A percentile compares a stretch with the other conserved stretches of the same genome.
Conservation (phyloP, 2,329 filamentous ascomycete species). For the Paramyrothecium sp. region DNA sequence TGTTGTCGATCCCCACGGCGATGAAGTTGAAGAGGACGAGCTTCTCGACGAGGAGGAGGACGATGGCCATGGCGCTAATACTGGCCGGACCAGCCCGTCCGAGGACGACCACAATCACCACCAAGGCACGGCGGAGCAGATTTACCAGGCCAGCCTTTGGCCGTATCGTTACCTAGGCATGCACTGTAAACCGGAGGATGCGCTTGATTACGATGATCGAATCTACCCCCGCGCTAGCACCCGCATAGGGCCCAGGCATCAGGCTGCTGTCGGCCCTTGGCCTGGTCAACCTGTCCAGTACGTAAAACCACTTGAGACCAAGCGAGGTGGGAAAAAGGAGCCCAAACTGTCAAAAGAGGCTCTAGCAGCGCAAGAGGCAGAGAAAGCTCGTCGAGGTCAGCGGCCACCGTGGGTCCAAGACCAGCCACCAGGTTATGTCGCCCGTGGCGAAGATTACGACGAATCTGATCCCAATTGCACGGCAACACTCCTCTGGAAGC, state of each 20-base stretch:
- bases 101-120: slow-evolving; percentile 55
- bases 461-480: slow-evolving; percentile 74
- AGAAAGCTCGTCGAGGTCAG: slow-evolving; percentile 75
- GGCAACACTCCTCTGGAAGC: slow-evolving; percentile 74
- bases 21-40: slow-evolving; percentile 65
- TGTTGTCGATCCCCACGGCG: slow-evolving; percentile 61
- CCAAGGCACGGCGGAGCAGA: slow-evolving; percentile 76
- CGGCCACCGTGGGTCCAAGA: slow-evolving; percentile 94
- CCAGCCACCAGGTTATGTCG: slow-evolving; percentile 81
- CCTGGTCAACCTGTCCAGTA: slow-evolving; percentile 84
- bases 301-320: slow-evolving; percentile 83
- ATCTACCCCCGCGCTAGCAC: slow-evolving; percentile 97
- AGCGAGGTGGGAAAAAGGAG: slow-evolving; percentile 78
- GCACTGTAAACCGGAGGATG: slow-evolving; percentile 93
- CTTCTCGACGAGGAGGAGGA: slow-evolving; percentile 71
- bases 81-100: slow-evolving; percentile 63
- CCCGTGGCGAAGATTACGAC: slow-evolving; percentile 74
- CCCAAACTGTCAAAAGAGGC: slow-evolving; percentile 77
- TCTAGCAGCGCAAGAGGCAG: slow-evolving; percentile 74
- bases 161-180: slow-evolving; percentile 94
- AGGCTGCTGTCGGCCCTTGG: slow-evolving; percentile 84
- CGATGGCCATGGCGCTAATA: slow-evolving; percentile 51
- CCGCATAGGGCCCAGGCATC: slow-evolving; percentile 84
- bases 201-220: slow-evolving; percentile 92
- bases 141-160: slow-evolving; percentile 92